Base-by-base conservation (phyloP, 1,284 basidiomycete genomes). In the Ceratobasidium sp. region DNA sequence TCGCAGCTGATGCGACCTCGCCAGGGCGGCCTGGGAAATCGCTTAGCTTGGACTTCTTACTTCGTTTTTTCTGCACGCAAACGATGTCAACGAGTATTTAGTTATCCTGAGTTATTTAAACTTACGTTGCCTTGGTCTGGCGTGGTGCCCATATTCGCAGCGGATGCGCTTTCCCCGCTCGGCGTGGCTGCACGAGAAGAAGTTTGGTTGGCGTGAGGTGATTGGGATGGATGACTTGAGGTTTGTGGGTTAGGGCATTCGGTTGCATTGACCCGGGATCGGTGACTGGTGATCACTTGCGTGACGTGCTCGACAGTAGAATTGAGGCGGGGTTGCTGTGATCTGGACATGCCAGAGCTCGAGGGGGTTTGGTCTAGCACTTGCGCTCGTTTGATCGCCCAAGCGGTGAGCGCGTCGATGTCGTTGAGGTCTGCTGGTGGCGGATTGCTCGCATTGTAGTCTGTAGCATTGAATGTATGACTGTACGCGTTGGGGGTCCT, bases 11-110 rank as follows among this genome's bases (percentile, higher is more conserved):
- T 7, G 65, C 65, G 45, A 67, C 45, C 8, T 44, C 47, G 9
- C 65, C 47, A 2, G 17, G 3, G 9, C 22, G 44, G 3, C 65
- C 65, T 19, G 65, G 50, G 33, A 67, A 67, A 29, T 67, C 65
- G n/a, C 2, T 24, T 11, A 67, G 33, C 24, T 31, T 54, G 9
- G 50, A n/a, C 65, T 67, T 67, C 41, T 29, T 47, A 27, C 44
- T 11, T 29, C 11, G n/a, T 27, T 63, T 63, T 27, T 24, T 24
- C 60, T 63, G 19, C 6, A n/a, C 44, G 8, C 22, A 9, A 60
- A 27, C 6, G 33, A 14, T 60, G 57, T 60, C 24, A 60, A 41
- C 33, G n/a, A 11, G 11, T n/a, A n/a, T 27, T 54, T 54, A 27
- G 51, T 9, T 17, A n/a, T 60, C 7, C 36, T 17, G 31, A 44